A percentile compares a stretch with the other conserved stretches of the same genome.
These are phyloP conservation scores for Phytophthora pluvialis DNA, from an alignment of 352 stramenopile genomes.

Conservation along the genomic window DNA sequence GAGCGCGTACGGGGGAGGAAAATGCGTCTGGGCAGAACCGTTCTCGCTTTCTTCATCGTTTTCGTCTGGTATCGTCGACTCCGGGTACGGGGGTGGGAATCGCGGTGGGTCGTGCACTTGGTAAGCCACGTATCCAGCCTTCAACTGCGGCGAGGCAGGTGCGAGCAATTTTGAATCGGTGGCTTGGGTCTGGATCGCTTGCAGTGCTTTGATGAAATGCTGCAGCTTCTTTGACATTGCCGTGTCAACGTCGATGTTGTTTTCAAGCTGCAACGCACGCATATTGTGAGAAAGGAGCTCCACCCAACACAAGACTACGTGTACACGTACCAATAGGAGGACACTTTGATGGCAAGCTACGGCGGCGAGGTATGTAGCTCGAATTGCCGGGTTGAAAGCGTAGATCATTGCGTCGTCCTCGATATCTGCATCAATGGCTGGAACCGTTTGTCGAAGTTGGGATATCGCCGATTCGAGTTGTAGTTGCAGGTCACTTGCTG, in stretches of 20 bases:
- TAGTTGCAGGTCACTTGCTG: conserved; percentile 27
- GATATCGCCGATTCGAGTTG: conserved; percentile 35
- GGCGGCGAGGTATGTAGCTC: conserved; percentile 48
- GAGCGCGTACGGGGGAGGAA: conserved; percentile 45
- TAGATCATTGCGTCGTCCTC: neutral
- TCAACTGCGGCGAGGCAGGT: neutral
- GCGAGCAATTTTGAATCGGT: neutral
- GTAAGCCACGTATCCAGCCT: conserved; percentile 2
- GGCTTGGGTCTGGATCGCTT: conserved; percentile 25
- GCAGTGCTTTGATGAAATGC: conserved; percentile 46
- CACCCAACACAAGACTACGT: neutral
- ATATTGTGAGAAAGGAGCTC: too few relatives aligned
- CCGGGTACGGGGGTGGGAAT: conserved; percentile 52
- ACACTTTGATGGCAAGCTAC: conserved; percentile 50
- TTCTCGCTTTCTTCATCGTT: conserved; percentile 16
- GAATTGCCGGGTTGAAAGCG: conserved; percentile 31
- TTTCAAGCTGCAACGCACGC: conserved; percentile 28
- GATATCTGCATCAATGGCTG: conserved; percentile 22
- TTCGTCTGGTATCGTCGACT: conserved; percentile 31
- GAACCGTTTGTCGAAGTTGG: conserved; percentile 27
- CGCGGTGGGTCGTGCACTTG: conserved; percentile 2
- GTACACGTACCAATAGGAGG: conserved; percentile 36
- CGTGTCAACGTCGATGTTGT: conserved; percentile 36
- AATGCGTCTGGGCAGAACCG: conserved; percentile 16
- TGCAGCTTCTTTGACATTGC: conserved; percentile 34